Base-by-base conservation (phyloP, 305 asterid genomes). In the Fraxinus nigra region DNA sequence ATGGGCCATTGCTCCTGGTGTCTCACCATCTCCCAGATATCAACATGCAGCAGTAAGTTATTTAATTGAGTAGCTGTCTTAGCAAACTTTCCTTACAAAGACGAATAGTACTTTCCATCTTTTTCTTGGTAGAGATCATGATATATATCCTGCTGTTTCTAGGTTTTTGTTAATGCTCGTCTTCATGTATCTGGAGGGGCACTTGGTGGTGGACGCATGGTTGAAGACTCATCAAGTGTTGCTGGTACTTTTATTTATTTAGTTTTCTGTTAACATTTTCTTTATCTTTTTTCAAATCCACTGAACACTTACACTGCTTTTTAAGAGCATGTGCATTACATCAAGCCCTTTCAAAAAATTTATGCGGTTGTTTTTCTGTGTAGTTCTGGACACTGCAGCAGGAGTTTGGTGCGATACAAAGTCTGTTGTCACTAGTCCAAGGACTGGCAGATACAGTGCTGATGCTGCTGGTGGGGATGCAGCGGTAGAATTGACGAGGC, bases 1-100 rank as follows among this genome's bases (percentile, higher is more conserved):
- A 88, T 96, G 99, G 99, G 99, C 99, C 85, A 96, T 96, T 87
- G 99, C 99, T 80, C 99, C 99, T 79, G 99, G 99, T 78, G 99
- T 96, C 82, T 94, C 99, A 74, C 98, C 99, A 3, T 92, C 97
- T 83, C 81, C 97, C 78, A 92, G 98, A 88, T 96, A 94, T 89
- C 98, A 97, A 87, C 99, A 97, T 87, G 99, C 98, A 63, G 99
- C 98, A 38, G 99, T 97, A 84, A 85, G 97, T 88, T 86, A 38
- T 82, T 20, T 43, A 40, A 16, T 32, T 54, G 13, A 54, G 75
- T 30, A 67, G 74, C 35, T 28, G 37, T 30, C 8, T 30, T 4
- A 69, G 18, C 16, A 7, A 69, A 28, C 20, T 67, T 67, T 30
- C 18, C 77, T 67, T 1, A 30, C 40, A 14, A 28, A 67, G 38